phyloP scores from a whole-genome alignment of 2,329 filamentous ascomycete genomes.

The Gaeumannomyces tritici region DNA sequence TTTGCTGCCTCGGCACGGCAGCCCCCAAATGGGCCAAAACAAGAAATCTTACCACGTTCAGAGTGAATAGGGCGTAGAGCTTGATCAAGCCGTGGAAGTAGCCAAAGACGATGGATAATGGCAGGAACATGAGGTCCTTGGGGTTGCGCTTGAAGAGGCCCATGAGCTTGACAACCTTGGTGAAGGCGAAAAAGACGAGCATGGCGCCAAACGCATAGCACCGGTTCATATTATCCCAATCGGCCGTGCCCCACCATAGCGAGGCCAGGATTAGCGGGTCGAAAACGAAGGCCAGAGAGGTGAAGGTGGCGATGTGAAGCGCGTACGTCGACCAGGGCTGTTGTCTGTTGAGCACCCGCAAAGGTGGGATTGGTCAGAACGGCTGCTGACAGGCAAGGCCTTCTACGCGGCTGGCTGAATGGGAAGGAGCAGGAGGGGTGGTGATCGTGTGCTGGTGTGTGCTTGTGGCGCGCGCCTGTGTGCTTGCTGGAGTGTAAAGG shows the following conservation, averaged over 20 bases:
- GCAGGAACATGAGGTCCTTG: constrained; percentile 67
- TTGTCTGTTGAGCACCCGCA: constrained; percentile 45
- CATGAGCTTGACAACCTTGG: constrained; percentile 84
- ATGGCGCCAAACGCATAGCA: constrained; percentile 50
- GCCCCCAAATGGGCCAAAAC: no score
- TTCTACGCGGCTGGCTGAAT: no score
- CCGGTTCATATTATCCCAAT: constrained; percentile 46
- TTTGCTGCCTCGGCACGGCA: no score
- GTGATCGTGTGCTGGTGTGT: background rate
- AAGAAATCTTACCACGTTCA: constrained; percentile 77
- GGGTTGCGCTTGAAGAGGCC: constrained; percentile 82
- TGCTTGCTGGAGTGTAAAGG: no score
- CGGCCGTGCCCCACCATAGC: constrained; percentile 57
- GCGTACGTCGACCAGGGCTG: constrained; percentile 93
- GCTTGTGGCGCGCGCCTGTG: background rate
- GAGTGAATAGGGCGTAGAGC: constrained; percentile 73
- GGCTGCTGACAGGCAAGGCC: no score
- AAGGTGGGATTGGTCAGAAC: background rate
- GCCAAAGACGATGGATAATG: constrained; percentile 81
- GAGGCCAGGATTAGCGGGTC: constrained; percentile 65
- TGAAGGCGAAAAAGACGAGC: constrained; percentile 63
- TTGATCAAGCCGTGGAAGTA: constrained; percentile 93
- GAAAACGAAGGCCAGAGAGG: constrained; percentile 71
- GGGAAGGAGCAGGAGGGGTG: background rate
- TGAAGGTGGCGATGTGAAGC: constrained; percentile 85